Percentiles rank a stretch among this genome's conserved stretches.
These are phyloP conservation scores for Tritrichomonas foetus DNA, from an alignment of 208 protist species.

Conservation along the genomic window DNA sequence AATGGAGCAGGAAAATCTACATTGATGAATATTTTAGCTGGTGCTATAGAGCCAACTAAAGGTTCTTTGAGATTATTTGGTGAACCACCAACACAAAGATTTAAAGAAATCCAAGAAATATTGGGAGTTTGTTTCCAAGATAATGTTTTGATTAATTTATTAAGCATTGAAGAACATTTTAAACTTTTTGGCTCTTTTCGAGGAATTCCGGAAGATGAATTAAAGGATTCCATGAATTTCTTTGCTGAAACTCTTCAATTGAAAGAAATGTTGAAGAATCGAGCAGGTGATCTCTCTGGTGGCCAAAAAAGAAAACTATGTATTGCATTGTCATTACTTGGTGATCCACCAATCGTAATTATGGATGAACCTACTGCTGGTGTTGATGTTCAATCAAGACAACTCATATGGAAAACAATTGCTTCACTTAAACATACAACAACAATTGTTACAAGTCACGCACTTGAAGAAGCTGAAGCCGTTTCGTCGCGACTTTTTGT, in stretches of 20 bases:
- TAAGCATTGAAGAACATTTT: slow-evolving; percentile 22
- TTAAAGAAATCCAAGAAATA: neutral
- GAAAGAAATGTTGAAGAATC: neutral
- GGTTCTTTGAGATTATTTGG: neutral
- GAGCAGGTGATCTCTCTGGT: slow-evolving; percentile 28
- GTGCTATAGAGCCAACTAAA: neutral
- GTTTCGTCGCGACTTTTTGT: too few species aligned
- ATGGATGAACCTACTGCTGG: too few species aligned
- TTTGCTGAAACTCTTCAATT: neutral
- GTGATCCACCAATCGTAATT: slow-evolving; percentile 41
- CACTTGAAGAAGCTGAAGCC: slow-evolving; percentile 31
- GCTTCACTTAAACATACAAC: neutral
- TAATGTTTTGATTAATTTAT: neutral
- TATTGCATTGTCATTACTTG: neutral
- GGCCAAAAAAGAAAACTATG: slow-evolving; percentile 35
- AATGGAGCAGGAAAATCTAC: slow-evolving; percentile 29
- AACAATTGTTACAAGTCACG: too few species aligned
- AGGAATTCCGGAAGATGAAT: neutral
- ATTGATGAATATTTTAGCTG: neutral
- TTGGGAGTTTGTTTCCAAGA: neutral
- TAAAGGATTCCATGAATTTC: neutral
- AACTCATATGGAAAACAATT: slow-evolving; percentile 24
- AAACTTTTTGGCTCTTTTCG: neutral
- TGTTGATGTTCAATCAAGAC: neutral
- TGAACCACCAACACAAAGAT: neutral